phyloP scores from a whole-genome alignment of 2,329 filamentous ascomycete genomes.

The Chaetomiaceae sp. region DNA sequence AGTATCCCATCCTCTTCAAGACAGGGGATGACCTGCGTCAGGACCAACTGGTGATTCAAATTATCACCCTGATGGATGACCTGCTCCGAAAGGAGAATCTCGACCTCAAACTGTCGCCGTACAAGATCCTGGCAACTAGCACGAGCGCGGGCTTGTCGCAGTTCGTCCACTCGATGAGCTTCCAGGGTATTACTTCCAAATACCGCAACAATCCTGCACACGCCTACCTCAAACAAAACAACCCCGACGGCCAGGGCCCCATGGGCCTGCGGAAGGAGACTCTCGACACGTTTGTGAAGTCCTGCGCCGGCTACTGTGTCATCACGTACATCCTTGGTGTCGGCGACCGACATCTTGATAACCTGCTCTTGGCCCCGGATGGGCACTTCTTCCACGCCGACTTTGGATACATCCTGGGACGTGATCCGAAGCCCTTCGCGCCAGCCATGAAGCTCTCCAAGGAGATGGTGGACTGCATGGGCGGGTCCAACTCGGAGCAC shows the following conservation, averaged over 20 bases:
- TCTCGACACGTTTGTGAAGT: constrained; percentile 92
- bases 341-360: constrained; percentile 92
- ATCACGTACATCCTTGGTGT: constrained; percentile 98
- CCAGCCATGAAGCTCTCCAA: constrained; percentile 95
- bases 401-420: constrained; percentile 95
- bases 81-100: constrained; percentile 93
- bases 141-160: constrained; percentile 86
- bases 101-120: constrained; percentile 89
- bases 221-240: constrained; percentile 81
- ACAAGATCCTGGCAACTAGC: constrained; percentile 92
- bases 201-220: constrained; percentile 71
- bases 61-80: constrained; percentile 97
- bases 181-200: constrained; percentile 78
- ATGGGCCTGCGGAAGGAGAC: constrained; percentile 86
- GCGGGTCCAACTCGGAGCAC: constrained; percentile 72
- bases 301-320: constrained; percentile 95
- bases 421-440: constrained; percentile 95
- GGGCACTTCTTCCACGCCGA: constrained; percentile 98
- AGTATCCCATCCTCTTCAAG: constrained; percentile 95
- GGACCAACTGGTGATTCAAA: constrained; percentile 93
- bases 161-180: constrained; percentile 80
- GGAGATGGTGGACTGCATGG: constrained; percentile 99
- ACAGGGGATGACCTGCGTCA: constrained; percentile 93
- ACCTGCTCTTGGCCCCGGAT: constrained; percentile 82
- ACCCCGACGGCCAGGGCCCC: constrained; percentile 76